Conservation (phyloP, 148 eudicot species). For the Rhododendron ferrugineum region DNA sequence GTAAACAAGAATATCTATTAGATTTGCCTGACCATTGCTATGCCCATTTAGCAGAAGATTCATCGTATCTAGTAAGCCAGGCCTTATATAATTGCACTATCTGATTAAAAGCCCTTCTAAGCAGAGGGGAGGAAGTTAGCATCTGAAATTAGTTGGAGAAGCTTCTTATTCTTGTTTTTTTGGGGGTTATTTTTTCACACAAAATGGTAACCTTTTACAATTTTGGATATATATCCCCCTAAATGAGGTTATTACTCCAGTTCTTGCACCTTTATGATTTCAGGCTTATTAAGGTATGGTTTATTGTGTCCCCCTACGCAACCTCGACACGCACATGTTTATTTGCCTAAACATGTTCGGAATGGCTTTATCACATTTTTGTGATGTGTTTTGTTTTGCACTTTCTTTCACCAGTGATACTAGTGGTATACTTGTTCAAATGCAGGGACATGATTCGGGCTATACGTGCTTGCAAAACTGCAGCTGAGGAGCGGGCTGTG, state of each 20-base stretch:
- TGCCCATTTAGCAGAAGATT: not conserved
- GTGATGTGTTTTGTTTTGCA: not conserved
- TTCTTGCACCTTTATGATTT: not conserved
- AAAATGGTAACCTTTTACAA: not conserved
- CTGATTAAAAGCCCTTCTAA: not conserved
- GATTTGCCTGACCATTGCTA: not conserved
- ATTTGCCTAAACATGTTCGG: not conserved
- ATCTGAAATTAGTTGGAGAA: slow-evolving; percentile 3
- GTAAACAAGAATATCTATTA: not conserved
- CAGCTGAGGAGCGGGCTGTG: slow-evolving; percentile 98
- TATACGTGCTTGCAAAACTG: slow-evolving; percentile 96
- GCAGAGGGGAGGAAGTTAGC: not conserved
- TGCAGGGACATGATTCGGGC: slow-evolving; percentile 99
- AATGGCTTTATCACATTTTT: not conserved
- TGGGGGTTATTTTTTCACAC: not conserved
- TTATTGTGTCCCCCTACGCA: not conserved
- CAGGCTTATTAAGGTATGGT: not conserved
- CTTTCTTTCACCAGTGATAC: not conserved
- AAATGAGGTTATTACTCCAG: not conserved
- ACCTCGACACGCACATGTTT: not conserved
- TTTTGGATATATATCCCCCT: not conserved
- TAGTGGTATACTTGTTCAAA: slow-evolving; percentile 8
- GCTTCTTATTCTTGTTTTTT: not conserved
- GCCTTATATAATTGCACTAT: not conserved
- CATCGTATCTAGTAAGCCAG: not conserved